phyloP scores from a whole-genome alignment of 306 rosid genomes.

The Macrotyloma uniflorum region DNA sequence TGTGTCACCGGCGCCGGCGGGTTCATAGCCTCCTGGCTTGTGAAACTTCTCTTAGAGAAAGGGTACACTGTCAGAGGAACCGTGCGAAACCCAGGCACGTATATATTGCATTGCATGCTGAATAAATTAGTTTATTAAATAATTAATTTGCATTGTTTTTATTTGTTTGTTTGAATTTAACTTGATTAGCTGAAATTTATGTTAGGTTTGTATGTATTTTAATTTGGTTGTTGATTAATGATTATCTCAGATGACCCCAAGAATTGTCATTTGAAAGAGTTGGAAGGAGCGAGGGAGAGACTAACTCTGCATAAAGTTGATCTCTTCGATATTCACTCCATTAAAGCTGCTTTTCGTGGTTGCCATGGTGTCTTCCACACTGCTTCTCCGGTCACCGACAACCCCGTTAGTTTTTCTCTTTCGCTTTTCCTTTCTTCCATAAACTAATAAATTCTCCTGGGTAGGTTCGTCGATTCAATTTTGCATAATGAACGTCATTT shows the following conservation, averaged over 20 bases:
- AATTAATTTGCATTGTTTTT: background rate
- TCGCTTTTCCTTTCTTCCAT: background rate
- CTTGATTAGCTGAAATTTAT: background rate
- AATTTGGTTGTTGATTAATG: background rate
- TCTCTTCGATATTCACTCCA: constrained; percentile 66
- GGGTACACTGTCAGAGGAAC: constrained; percentile 89
- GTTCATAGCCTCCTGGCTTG: constrained; percentile 94
- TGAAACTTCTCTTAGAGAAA: constrained; percentile 68
- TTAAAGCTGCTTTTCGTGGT: constrained; percentile 60
- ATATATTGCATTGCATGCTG: background rate
- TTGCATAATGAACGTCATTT: no score
- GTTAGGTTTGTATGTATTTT: background rate
- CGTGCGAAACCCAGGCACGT: constrained; percentile 75
- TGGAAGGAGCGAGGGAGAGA: constrained; percentile 83
- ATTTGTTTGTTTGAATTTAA: background rate
- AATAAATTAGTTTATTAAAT: background rate
- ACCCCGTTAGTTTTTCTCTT: constrained; percentile 55
- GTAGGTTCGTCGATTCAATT: no score
- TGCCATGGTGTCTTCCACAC: constrained; percentile 86
- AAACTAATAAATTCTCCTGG: background rate
- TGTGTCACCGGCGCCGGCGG: constrained; percentile 99
- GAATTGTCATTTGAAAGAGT: constrained; percentile 72
- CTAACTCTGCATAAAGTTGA: constrained; percentile 68
- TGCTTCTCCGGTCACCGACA: constrained; percentile 87
- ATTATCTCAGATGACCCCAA: constrained; percentile 63